Evolutionary conservation across 2,329 filamentous ascomycete species (phyloP).

Genomic region (Lojkania enalia): DNA sequence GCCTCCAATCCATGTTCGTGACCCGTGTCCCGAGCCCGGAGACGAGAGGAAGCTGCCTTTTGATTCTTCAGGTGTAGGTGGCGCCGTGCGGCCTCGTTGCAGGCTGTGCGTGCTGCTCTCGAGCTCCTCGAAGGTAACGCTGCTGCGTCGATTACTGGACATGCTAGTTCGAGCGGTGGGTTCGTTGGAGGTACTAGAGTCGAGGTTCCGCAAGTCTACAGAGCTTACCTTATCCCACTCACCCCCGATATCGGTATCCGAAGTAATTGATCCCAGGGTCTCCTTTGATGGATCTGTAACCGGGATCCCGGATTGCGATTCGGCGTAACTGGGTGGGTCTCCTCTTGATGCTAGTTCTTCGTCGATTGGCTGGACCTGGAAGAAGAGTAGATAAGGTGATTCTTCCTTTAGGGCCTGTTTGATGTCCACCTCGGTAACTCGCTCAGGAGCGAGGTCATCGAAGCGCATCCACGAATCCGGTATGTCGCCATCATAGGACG

Average conservation of each 20-base stretch:
- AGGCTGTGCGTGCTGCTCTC: conserved; percentile 34
- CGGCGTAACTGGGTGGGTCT: conserved; percentile 48
- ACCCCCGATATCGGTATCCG: conserved; percentile 24
- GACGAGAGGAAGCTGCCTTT: conserved; percentile 37
- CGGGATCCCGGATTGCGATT: conserved; percentile 27
- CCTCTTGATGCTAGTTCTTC: conserved; percentile 58
- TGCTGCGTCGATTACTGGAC: conserved; percentile 45
- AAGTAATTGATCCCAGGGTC: conserved; percentile 28
- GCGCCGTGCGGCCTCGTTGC: conserved; percentile 36
- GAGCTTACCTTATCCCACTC: conserved; percentile 29
- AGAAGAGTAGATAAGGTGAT: conserved; percentile 93
- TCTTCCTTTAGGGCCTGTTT: conserved; percentile 78
- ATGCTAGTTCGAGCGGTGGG: conserved; percentile 37
- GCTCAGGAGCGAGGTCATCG: conserved; percentile 77
- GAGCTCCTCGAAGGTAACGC: conserved; percentile 46
- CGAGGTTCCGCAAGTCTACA: conserved; percentile 16
- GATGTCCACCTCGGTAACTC: conserved; percentile 78
- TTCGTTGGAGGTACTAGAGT: conserved; percentile 20
- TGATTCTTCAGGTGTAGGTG: conserved; percentile 52
- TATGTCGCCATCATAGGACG: conserved; percentile 50
- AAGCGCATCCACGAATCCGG: conserved; percentile 78
- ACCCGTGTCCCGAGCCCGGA: conserved; percentile 34
- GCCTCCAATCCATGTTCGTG: conserved; percentile 34
- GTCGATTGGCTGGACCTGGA: conserved; percentile 87
- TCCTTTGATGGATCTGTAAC: conserved; percentile 32